Percentiles rank a stretch among this genome's conserved stretches.
These are phyloP conservation scores for Cercophora sp. DNA, from an alignment of 495 filamentous ascomycete species.

Conservation along the genomic window DNA sequence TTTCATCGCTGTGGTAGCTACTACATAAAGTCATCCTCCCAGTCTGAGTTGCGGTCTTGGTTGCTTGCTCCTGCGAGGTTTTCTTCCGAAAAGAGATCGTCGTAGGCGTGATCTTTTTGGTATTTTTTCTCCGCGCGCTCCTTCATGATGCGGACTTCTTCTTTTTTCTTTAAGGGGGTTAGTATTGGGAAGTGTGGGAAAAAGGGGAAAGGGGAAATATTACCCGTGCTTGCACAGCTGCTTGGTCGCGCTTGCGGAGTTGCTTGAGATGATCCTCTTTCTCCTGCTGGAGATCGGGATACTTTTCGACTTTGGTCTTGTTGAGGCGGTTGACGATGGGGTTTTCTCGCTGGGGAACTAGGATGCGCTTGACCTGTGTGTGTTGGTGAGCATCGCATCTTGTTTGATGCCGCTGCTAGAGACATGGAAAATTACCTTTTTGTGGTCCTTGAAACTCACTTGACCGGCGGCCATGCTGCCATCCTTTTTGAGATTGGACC, in stretches of 20 bases:
- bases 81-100: constrained; percentile 72
- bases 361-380: constrained; percentile 64
- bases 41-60: constrained; percentile 58
- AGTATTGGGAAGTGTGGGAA: background rate
- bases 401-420: too few species aligned
- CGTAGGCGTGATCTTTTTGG: constrained; percentile 93
- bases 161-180: constrained; percentile 55
- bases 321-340: constrained; percentile 91
- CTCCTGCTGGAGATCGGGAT: constrained; percentile 74
- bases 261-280: constrained; percentile 69
- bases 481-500: constrained; percentile 94
- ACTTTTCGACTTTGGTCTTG: constrained; percentile 87
- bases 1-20: background rate
- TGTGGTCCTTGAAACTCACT: constrained; percentile 89
- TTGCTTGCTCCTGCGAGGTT: constrained; percentile 63
- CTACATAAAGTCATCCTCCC: constrained; percentile 74
- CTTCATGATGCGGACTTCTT: constrained; percentile 71
- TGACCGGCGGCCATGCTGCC: constrained; percentile 95
- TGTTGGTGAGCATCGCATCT: background rate
- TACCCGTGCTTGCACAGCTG: constrained; percentile 61
- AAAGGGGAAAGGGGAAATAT: constrained; percentile 20
- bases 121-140: constrained; percentile 84
- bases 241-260: constrained; percentile 65
- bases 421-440: constrained; percentile 39
- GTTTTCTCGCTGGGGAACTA: constrained; percentile 75